phyloP scores from a whole-genome alignment of 768 basidiomycete genomes.

The Kwoniella shandongensis region DNA sequence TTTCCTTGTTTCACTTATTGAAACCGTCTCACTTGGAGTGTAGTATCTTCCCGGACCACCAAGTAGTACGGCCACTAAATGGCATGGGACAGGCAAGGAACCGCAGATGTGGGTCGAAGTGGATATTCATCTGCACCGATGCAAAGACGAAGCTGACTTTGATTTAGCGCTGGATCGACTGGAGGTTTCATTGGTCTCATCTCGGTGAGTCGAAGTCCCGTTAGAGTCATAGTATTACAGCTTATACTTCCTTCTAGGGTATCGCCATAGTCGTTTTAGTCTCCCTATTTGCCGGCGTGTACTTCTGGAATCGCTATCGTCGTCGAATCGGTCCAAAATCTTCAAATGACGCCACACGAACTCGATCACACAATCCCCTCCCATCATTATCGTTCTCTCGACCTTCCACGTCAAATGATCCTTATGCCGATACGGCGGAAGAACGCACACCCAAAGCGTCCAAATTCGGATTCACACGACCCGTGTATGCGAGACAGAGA shows the following conservation, averaged over 20 bases:
- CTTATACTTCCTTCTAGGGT: conserved; percentile 6
- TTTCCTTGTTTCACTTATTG: neutral
- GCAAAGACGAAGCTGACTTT: neutral
- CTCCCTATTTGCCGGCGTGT: conserved; percentile 17
- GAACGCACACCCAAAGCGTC: conserved; percentile 13
- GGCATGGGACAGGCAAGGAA: conserved; percentile 11
- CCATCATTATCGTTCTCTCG: conserved; percentile 22
- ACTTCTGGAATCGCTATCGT: conserved; percentile 19
- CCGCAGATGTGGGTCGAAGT: conserved; percentile 19
- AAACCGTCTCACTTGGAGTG: neutral
- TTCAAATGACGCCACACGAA: neutral
- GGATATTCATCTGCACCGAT: neutral
- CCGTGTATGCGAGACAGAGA: conserved; percentile 19
- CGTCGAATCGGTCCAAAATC: conserved; percentile 8
- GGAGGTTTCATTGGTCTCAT: conserved; percentile 26
- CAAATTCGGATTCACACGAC: conserved; percentile 18
- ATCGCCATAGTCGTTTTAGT: conserved; percentile 11
- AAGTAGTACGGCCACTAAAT: conserved; percentile 15
- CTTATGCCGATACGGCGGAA: conserved; percentile 11
- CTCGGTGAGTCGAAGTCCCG: conserved; percentile 9
- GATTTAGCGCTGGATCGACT: conserved; percentile 18
- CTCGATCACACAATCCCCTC: conserved; percentile 5
- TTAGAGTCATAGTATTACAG: neutral
- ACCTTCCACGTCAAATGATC: conserved; percentile 17
- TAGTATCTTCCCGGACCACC: conserved; percentile 21